Conservation (phyloP, 1,139 yeast genomes). For the Protomyces pachydermus region DNA sequence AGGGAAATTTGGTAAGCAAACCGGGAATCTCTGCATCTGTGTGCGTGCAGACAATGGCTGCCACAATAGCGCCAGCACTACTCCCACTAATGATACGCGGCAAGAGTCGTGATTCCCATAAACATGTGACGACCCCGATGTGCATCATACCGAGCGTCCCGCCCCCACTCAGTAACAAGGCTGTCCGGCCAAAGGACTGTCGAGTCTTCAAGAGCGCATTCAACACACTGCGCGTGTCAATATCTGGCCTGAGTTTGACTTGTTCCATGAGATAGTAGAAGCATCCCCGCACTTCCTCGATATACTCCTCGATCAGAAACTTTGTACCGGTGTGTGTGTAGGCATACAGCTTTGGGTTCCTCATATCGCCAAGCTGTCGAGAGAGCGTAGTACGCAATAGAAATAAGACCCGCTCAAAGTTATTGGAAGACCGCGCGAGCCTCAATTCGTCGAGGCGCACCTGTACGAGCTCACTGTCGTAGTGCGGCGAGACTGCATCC, state of each 20-base stretch:
- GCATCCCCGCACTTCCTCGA: constrained; percentile 66
- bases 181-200: constrained; percentile 88
- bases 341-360: constrained; percentile 69
- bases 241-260: constrained; percentile 26
- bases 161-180: constrained; percentile 89
- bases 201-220: constrained; percentile 83
- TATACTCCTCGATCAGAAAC: constrained; percentile 70
- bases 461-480: constrained; percentile 63
- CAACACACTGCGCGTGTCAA: constrained; percentile 65
- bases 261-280: constrained; percentile 47
- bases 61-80: constrained; percentile 93
- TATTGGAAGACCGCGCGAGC: constrained; percentile 53
- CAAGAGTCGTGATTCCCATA: constrained; percentile 64
- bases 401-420: constrained; percentile 60
- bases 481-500: constrained; percentile 53
- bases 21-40: constrained; percentile 65
- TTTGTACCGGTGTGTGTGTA: constrained; percentile 87
- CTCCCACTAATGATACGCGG: constrained; percentile 94
- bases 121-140: constrained; percentile 80
- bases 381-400: constrained; percentile 79
- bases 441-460: constrained; percentile 55
- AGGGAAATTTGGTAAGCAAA: constrained; percentile 45
- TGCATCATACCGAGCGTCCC: constrained; percentile 90
- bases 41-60: constrained; percentile 78
- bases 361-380: constrained; percentile 82